phyloP scores from a whole-genome alignment of 2,329 filamentous ascomycete genomes.

The Aspergillus sergii region DNA sequence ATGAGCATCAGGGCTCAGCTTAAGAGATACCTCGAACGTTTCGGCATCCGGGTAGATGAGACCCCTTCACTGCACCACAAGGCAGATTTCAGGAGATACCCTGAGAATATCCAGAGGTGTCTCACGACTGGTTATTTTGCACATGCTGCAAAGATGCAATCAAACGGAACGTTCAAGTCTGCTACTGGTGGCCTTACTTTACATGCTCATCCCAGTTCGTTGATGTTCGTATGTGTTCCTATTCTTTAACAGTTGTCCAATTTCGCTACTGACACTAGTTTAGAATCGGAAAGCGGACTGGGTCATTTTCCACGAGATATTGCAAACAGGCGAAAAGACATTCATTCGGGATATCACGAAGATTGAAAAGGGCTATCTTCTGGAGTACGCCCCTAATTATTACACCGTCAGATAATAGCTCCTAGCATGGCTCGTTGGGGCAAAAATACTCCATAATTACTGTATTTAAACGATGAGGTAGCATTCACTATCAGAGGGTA shows the following conservation, averaged over 20 bases:
- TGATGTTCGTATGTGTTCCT: slow-evolving; percentile 72
- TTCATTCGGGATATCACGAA: slow-evolving; percentile 92
- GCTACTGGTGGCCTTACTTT: slow-evolving; percentile 78
- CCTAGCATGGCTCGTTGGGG: not conserved
- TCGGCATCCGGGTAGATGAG: slow-evolving; percentile 72
- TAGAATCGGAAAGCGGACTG: slow-evolving; percentile 90
- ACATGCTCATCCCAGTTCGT: slow-evolving; percentile 84
- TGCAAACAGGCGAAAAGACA: slow-evolving; percentile 85
- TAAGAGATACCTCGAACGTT: slow-evolving; percentile 82
- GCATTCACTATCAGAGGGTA: not conserved
- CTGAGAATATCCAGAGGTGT: slow-evolving; percentile 79
- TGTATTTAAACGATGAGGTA: not conserved
- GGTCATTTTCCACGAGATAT: slow-evolving; percentile 92
- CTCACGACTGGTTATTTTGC: slow-evolving; percentile 90
- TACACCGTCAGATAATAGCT: slow-evolving; percentile 61
- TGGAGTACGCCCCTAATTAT: slow-evolving; percentile 84
- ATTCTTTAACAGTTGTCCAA: not conserved
- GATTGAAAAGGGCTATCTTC: slow-evolving; percentile 88
- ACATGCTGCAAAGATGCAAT: slow-evolving; percentile 90
- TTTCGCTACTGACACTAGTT: slow-evolving; percentile 15
- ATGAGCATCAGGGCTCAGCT: slow-evolving; percentile 86
- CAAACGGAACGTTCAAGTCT: slow-evolving; percentile 85
- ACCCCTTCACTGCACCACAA: slow-evolving; percentile 40
- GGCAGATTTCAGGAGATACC: slow-evolving; percentile 49
- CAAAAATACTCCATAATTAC: not conserved